phyloP scores from a whole-genome alignment of 2,329 filamentous ascomycete genomes.

The Penicillium carneum region DNA sequence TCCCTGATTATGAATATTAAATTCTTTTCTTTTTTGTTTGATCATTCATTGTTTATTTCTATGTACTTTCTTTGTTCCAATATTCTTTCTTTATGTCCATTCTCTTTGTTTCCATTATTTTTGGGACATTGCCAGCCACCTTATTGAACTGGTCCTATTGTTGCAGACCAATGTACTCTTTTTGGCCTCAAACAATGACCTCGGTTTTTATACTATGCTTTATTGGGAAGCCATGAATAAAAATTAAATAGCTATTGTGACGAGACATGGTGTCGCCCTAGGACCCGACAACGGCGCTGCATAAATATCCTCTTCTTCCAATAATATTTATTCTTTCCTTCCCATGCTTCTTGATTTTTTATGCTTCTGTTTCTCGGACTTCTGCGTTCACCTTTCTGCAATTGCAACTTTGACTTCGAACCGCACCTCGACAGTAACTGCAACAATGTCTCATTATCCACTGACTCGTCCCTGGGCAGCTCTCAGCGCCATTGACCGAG shows the following conservation, averaged over 20 bases:
- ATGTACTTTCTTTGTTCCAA: neutral
- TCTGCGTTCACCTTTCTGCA: neutral
- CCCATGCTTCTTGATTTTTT: neutral
- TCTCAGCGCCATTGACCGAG: neutral
- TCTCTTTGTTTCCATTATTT: neutral
- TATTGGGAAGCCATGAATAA: neutral
- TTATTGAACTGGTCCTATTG: neutral
- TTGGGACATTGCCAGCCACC: neutral
- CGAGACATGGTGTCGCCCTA: neutral
- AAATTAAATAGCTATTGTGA: neutral
- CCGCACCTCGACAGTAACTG: neutral
- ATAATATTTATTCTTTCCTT: neutral
- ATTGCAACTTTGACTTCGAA: neutral
- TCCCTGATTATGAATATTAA: neutral
- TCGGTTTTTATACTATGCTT: neutral
- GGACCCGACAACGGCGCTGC: neutral
- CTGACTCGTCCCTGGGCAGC: neutral
- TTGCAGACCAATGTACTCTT: neutral
- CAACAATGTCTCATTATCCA: neutral
- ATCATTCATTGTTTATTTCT: neutral
- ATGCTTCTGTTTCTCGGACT: neutral
- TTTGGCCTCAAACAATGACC: slow-evolving; percentile 5
- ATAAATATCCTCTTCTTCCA: neutral
- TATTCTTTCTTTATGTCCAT: neutral
- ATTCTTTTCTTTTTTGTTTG: neutral